These are phyloP conservation scores for Cyclospora cayetanensis DNA, from an alignment of 169 alveolate genomes.

Conservation along the genomic window DNA sequence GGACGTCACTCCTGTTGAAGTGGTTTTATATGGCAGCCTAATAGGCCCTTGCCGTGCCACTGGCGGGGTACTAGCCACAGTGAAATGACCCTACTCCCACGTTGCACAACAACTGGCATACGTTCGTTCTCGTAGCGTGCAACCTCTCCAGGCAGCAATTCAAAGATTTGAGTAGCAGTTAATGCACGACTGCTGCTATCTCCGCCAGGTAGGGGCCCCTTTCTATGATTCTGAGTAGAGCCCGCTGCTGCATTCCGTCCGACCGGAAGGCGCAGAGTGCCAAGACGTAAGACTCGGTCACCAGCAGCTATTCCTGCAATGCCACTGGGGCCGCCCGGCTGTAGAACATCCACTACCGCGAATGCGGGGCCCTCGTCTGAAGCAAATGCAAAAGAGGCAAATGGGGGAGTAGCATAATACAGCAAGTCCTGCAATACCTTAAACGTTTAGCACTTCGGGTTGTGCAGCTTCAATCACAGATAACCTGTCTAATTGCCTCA, in stretches of 20 bases:
- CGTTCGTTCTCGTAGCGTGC: neutral
- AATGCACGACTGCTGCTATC: neutral
- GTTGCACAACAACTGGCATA: slow-evolving; percentile 6
- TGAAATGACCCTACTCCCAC: neutral
- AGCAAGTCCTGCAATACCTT: too few species aligned
- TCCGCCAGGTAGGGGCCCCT: neutral
- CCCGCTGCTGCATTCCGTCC: neutral
- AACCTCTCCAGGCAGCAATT: neutral
- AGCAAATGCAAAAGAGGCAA: too few species aligned
- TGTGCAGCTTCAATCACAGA: too few species aligned
- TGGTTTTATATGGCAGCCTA: slow-evolving; percentile 29
- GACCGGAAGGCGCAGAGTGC: slow-evolving; percentile 1
- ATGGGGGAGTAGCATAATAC: too few species aligned
- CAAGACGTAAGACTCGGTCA: slow-evolving; percentile 24
- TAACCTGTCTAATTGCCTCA: too few species aligned
- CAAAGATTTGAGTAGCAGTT: neutral
- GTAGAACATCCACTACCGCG: slow-evolving; percentile 23
- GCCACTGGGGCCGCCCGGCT: slow-evolving; percentile 42
- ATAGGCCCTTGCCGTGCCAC: slow-evolving; percentile 29
- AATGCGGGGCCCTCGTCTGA: slow-evolving; percentile 44
- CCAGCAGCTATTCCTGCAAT: slow-evolving; percentile 38
- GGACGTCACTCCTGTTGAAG: neutral
- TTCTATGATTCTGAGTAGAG: neutral
- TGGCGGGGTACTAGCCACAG: slow-evolving; percentile 25
- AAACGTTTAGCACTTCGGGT: too few species aligned